These are phyloP conservation scores for Claviceps cyperi DNA, from an alignment of 2,329 filamentous ascomycete genomes.

Conservation along the genomic window DNA sequence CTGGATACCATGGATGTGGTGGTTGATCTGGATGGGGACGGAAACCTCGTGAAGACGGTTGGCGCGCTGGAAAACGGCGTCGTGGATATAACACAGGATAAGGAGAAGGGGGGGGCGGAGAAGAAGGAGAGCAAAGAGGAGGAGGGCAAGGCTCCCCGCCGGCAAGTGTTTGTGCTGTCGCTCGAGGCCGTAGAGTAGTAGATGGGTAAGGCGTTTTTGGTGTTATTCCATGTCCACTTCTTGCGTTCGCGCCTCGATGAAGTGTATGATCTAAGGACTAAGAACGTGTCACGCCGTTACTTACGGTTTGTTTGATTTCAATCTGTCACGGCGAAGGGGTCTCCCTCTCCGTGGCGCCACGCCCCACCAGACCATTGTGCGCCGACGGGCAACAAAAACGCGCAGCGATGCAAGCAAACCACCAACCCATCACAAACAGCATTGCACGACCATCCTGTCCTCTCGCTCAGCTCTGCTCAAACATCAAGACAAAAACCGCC, in stretches of 20 bases:
- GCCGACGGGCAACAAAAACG: no score
- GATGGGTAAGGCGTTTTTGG: no score
- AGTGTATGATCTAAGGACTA: no score
- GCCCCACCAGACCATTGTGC: no score
- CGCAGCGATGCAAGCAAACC: no score
- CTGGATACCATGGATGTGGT: constrained; percentile 40
- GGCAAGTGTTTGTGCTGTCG: constrained; percentile 20
- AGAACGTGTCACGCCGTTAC: no score
- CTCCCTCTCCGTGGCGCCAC: no score
- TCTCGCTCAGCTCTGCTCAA: neutral
- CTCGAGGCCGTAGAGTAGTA: constrained; percentile 14
- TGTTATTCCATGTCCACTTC: no score
- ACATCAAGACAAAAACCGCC: neutral
- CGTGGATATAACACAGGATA: constrained; percentile 20
- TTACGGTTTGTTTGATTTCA: no score
- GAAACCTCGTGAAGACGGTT: constrained; percentile 28
- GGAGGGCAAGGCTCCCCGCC: constrained; percentile 9
- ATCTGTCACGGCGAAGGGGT: no score
- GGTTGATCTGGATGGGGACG: constrained; percentile 37
- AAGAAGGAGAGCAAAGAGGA: constrained; percentile 5
- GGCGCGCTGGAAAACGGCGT: constrained; percentile 23
- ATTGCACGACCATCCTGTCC: neutral
- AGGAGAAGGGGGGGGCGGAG: constrained; percentile 8
- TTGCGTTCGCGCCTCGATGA: no score
- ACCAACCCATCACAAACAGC: no score